Evolutionary conservation across 306 rosid species (phyloP).

Genomic region (Inga laurina): DNA sequence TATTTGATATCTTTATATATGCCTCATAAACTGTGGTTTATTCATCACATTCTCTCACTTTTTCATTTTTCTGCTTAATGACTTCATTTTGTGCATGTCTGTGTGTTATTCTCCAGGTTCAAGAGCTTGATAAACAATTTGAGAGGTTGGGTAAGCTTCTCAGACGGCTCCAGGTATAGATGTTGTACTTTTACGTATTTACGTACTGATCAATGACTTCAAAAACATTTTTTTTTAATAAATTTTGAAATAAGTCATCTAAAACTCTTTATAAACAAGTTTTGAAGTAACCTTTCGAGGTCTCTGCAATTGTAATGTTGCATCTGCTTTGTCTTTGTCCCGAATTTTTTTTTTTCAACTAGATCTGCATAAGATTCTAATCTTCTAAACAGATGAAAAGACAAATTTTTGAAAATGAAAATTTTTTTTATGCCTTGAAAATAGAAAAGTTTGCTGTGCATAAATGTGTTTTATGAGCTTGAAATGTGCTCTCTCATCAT

Average conservation of each 20-base stretch:
- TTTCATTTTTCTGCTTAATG: not conserved
- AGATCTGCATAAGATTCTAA: not conserved
- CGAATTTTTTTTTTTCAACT: not conserved
- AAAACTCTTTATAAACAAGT: not conserved
- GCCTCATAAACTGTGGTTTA: not conserved
- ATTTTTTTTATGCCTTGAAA: not conserved
- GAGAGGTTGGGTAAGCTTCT: constrained; percentile 74
- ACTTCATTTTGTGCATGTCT: constrained; percentile 7
- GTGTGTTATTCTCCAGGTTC: constrained; percentile 51
- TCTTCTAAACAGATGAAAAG: not conserved
- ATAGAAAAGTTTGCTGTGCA: not conserved
- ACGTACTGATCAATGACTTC: constrained; percentile 12
- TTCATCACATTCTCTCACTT: constrained; percentile 12
- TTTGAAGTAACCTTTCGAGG: not conserved
- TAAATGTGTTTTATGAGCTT: constrained; percentile 11
- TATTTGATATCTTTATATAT: constrained; percentile 7
- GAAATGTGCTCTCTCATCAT: constrained; percentile 16
- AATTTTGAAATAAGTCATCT: not conserved
- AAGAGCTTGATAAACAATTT: constrained; percentile 80
- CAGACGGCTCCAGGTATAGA: constrained; percentile 73
- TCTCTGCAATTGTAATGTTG: too few relatives aligned
- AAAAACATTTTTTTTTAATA: not conserved
- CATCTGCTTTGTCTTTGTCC: not conserved
- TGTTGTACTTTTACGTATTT: constrained; percentile 13
- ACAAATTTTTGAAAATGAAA: not conserved